Base-by-base conservation (phyloP, 441 rosid species). In the Erysimum cheiri region DNA sequence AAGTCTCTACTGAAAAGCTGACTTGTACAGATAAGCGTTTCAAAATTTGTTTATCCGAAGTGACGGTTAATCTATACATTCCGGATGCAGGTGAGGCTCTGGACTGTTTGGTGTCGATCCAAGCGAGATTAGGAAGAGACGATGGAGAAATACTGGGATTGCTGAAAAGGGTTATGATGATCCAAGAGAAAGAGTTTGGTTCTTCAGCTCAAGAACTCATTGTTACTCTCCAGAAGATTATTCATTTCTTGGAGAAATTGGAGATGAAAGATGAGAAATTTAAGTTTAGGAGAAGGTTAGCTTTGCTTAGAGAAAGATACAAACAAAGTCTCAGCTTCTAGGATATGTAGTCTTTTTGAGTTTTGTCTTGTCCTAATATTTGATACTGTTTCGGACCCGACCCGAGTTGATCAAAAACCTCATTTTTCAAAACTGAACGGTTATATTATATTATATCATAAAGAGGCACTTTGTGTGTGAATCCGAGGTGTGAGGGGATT, bases 171-270 rank as follows among this genome's bases (percentile, higher is more conserved):
- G 89, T 93, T 60, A 19, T 93, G 80, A 79, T 72, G 67, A 93
- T 93, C 63, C 92, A 88, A 77, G 97, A 93, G 81, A 80, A 49
- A 70, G 92, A 85, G 80, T 84, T 86, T 32, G 97, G 96, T 4
- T 14, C 62, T n/a, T 89, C 85, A 61, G 84, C 90, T 32, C 81
- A 85, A 78, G 92, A 89, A 76, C 80, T 87, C 50, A 77, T 91
- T 74, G 53, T 63, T 15, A 88, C 96, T 3, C 85, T 93, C 44
- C 88, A 91, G 46, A 93, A 89, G 75, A 67, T 85, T 14, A 75
- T 87, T 22, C 88, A 80, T 69, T 83, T 80, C 55, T 74, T 91
- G 80, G 89, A 85, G 54, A 88, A 83, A 75, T 6, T 87, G 39
- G 91, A 91, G 79, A 85, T 77, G 75, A 89, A 78, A 70, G 88